phyloP scores from a whole-genome alignment of 768 basidiomycete species.

The Leccinum boreale region DNA sequence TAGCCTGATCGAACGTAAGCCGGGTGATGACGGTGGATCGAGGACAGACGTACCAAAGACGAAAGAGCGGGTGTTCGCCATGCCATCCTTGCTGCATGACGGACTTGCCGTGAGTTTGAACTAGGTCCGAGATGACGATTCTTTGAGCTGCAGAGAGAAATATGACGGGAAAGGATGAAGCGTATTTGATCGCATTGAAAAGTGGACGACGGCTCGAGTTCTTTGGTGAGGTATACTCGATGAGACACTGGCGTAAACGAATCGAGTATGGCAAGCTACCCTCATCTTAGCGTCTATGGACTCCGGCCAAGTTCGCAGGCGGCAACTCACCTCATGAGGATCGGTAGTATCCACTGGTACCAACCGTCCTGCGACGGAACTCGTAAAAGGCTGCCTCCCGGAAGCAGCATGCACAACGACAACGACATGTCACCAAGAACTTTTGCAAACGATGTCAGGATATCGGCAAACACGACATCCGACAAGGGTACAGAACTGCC shows the following conservation, averaged over 20 bases:
- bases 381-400: conserved; percentile 69
- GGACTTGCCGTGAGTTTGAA: conserved; percentile 44
- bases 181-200: conserved; percentile 93
- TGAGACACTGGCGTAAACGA: conserved; percentile 91
- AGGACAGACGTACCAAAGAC: conserved; percentile 63
- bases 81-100: conserved; percentile 55
- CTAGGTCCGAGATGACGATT: conserved; percentile 58
- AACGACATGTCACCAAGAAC: conserved; percentile 95
- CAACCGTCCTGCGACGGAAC: conserved; percentile 62
- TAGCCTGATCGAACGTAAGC: conserved; percentile 50
- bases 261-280: conserved; percentile 79
- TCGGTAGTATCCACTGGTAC: conserved; percentile 73
- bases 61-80: conserved; percentile 75
- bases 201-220: conserved; percentile 72
- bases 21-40: not conserved
- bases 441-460: conserved; percentile 95
- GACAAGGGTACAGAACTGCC: conserved; percentile 74
- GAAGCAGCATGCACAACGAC: conserved; percentile 81
- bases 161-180: conserved; percentile 94
- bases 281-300: conserved; percentile 4
- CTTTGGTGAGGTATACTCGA: conserved; percentile 67
- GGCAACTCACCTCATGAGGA: conserved; percentile 75
- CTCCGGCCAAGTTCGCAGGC: not conserved
- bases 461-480: conserved; percentile 92
- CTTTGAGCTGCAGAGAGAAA: conserved; percentile 90